Conservation (phyloP, 140 eudicot species). For the Stevia rebaudiana region DNA sequence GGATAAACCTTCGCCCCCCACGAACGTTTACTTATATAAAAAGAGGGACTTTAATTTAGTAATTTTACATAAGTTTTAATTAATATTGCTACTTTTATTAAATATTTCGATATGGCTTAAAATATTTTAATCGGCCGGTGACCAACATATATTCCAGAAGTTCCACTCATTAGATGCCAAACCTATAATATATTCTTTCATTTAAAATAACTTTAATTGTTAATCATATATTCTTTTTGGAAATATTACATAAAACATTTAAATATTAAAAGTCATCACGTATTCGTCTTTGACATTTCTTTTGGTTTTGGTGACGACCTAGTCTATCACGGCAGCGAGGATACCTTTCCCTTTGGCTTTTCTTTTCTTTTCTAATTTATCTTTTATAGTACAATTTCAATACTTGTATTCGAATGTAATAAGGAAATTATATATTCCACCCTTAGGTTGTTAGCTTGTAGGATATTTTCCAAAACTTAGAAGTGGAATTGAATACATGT, state of each 20-base stretch:
- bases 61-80: too few species aligned
- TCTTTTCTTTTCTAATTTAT: constrained; percentile 2
- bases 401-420: background rate
- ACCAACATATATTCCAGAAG: constrained; percentile 1
- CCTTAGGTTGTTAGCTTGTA: background rate
- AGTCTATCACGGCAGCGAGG: constrained; percentile 18
- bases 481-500: background rate
- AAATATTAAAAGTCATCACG: background rate
- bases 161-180: background rate
- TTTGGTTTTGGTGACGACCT: constrained; percentile 26
- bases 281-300: constrained; percentile 23
- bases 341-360: constrained; percentile 17
- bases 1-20: too few species aligned
- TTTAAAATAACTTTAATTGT: background rate
- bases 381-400: background rate
- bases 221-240: background rate
- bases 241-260: background rate
- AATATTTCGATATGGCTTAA: too few species aligned
- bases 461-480: background rate
- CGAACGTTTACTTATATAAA: too few species aligned
- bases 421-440: background rate
- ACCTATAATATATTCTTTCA: background rate
- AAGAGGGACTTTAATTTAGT: too few species aligned
- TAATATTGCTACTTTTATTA: too few species aligned
- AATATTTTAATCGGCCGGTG: too few species aligned